phyloP scores from a whole-genome alignment of 257 asterid genomes.

The Jacaranda mimosifolia region DNA sequence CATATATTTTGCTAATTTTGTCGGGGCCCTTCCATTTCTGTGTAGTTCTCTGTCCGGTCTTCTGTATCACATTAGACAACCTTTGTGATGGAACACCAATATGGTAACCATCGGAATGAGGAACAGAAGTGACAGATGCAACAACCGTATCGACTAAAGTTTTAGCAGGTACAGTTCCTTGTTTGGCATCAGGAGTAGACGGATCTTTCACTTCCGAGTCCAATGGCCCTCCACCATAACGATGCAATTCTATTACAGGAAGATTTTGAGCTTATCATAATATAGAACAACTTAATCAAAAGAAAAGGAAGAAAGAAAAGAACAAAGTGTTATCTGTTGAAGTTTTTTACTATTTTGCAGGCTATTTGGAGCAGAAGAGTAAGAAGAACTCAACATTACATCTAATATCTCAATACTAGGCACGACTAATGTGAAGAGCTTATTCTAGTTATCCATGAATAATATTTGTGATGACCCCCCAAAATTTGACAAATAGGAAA shows the following conservation, averaged over 20 bases:
- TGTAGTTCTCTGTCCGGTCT: conserved; percentile 38
- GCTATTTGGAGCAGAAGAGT: background rate
- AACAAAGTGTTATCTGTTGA: background rate
- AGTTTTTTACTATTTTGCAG: conserved; percentile 1
- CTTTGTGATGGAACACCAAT: conserved; percentile 64
- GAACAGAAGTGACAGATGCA: conserved; percentile 38
- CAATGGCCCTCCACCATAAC: conserved; percentile 47
- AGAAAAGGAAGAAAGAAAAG: no score
- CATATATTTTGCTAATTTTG: conserved; percentile 74
- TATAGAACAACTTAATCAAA: background rate
- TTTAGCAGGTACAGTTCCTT: conserved; percentile 42
- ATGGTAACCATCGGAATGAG: conserved; percentile 48
- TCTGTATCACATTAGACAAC: conserved; percentile 49
- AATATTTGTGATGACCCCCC: background rate
- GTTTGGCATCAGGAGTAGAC: conserved; percentile 54
- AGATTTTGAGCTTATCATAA: background rate
- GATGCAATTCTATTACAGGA: conserved; percentile 48
- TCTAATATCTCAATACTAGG: background rate
- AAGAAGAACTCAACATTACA: background rate
- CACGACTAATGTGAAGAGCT: background rate
- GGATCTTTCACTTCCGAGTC: conserved; percentile 62
- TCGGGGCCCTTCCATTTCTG: conserved; percentile 81
- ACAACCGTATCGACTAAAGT: conserved; percentile 40
- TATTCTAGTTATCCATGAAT: background rate
- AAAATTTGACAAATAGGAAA: conserved; percentile 2